Conservation (phyloP, 1,284 basidiomycete genomes). For the Inonotus hispidus region DNA sequence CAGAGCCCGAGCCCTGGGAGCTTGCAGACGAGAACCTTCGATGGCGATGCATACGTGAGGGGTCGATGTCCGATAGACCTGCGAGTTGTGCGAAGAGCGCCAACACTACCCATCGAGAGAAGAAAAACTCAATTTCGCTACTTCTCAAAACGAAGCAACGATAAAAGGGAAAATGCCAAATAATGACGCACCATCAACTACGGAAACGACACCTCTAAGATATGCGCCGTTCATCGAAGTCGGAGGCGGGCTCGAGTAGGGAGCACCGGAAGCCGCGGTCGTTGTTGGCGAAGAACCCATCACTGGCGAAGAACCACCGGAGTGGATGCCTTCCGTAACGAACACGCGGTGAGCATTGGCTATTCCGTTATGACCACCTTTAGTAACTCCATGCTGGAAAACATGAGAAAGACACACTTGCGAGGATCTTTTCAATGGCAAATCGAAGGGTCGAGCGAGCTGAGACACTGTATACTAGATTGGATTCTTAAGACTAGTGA, state of each 20-base stretch:
- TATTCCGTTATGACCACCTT: slow-evolving; percentile 26
- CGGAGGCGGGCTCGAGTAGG: slow-evolving; percentile 23
- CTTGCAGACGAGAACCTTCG: slow-evolving; percentile 57
- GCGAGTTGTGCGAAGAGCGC: slow-evolving; percentile 69
- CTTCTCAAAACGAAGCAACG: neutral
- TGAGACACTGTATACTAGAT: slow-evolving; percentile 62
- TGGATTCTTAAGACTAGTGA: neutral
- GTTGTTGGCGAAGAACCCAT: slow-evolving; percentile 36
- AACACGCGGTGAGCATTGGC: slow-evolving; percentile 74
- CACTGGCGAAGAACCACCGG: slow-evolving; percentile 27
- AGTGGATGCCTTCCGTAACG: slow-evolving; percentile 48
- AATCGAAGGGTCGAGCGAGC: slow-evolving; percentile 57
- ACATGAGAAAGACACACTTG: slow-evolving; percentile 42
- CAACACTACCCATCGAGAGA: slow-evolving; percentile 42
- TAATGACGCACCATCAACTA: slow-evolving; percentile 59
- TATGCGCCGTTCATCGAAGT: slow-evolving; percentile 33
- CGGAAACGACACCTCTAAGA: slow-evolving; percentile 59
- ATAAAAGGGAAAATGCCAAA: neutral
- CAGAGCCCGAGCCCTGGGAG: slow-evolving; percentile 22
- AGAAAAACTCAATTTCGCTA: neutral
- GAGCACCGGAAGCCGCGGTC: neutral
- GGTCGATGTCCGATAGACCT: slow-evolving; percentile 65
- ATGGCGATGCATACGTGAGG: slow-evolving; percentile 65
- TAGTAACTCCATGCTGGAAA: neutral
- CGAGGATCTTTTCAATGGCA: slow-evolving; percentile 70